These are phyloP conservation scores for Lyophyllum atratum DNA, from an alignment of 768 basidiomycete species.

Conservation along the genomic window DNA sequence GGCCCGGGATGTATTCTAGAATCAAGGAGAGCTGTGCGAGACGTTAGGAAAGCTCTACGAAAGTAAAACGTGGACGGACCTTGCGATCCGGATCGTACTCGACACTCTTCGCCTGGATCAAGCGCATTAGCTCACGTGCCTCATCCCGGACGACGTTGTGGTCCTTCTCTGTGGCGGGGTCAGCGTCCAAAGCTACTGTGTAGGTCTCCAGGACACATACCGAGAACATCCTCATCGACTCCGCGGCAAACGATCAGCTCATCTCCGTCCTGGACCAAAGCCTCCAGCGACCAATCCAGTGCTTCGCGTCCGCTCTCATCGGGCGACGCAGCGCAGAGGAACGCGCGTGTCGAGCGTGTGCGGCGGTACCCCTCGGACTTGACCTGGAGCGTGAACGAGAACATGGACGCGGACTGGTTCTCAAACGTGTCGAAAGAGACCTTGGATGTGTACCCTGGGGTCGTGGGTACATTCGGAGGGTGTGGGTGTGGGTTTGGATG, in stretches of 20 bases:
- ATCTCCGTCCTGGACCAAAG: constrained; percentile 84
- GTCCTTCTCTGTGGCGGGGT: constrained; percentile 58
- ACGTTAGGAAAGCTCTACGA: background rate
- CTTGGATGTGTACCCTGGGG: constrained; percentile 56
- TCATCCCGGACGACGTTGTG: constrained; percentile 81
- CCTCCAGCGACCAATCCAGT: constrained; percentile 89
- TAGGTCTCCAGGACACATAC: constrained; percentile 39
- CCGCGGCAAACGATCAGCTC: constrained; percentile 92
- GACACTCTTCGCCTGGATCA: constrained; percentile 78
- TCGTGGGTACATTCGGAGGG: constrained; percentile 17
- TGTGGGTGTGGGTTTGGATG: too few species aligned
- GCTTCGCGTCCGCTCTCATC: constrained; percentile 91
- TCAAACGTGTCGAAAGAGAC: constrained; percentile 91
- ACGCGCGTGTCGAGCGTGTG: constrained; percentile 78
- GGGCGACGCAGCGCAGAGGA: constrained; percentile 83
- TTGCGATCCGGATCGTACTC: constrained; percentile 79
- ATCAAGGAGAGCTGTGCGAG: constrained; percentile 74
- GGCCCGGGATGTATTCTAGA: constrained; percentile 93
- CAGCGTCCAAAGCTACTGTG: background rate
- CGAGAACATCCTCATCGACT: constrained; percentile 82
- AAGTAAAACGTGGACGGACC: too few species aligned
- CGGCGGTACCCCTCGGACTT: constrained; percentile 82
- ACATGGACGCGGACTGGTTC: constrained; percentile 79
- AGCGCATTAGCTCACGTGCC: constrained; percentile 78
- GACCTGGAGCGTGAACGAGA: constrained; percentile 83